A percentile compares a stretch with the other conserved stretches of the same genome.
Evolutionary conservation across 768 basidiomycete species (phyloP).

Genomic region (Leucosporidium creatinivorum): DNA sequence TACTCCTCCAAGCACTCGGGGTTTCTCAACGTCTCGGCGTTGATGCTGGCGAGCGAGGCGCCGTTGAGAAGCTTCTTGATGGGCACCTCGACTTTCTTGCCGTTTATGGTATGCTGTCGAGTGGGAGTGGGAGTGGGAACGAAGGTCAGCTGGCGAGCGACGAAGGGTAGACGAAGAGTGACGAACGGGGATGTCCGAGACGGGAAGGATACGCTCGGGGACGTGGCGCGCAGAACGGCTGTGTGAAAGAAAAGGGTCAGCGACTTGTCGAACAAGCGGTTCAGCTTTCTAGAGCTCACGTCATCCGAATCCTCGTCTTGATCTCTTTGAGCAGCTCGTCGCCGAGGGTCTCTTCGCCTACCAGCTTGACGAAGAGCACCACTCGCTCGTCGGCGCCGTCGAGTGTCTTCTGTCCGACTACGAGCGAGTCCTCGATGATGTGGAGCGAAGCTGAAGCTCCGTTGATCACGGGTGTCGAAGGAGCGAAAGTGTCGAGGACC

Average conservation of each 20-base stretch:
- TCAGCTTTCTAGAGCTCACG: no score
- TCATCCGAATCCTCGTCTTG: neutral
- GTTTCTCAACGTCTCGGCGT: slow-evolving; percentile 64
- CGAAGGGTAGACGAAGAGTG: neutral
- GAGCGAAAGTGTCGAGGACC: slow-evolving; percentile 59
- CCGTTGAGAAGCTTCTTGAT: slow-evolving; percentile 63
- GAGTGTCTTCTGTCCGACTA: slow-evolving; percentile 62
- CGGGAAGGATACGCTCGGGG: slow-evolving; percentile 43
- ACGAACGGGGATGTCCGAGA: slow-evolving; percentile 7
- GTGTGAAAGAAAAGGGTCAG: slow-evolving; percentile 37
- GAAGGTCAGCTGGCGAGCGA: neutral
- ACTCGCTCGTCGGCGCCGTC: slow-evolving; percentile 66
- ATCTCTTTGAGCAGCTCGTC: slow-evolving; percentile 53
- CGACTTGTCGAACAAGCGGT: slow-evolving; percentile 40
- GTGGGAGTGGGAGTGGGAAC: neutral
- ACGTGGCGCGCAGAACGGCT: slow-evolving; percentile 65
- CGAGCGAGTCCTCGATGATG: slow-evolving; percentile 61
- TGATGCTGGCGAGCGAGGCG: slow-evolving; percentile 58
- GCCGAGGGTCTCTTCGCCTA: slow-evolving; percentile 49
- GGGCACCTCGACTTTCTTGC: slow-evolving; percentile 70
- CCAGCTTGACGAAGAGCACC: slow-evolving; percentile 63
- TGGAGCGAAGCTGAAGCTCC: neutral
- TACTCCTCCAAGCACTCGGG: slow-evolving; percentile 64
- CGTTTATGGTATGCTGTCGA: slow-evolving; percentile 65
- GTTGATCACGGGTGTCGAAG: neutral